Conservation (phyloP, 2,329 filamentous ascomycete species). For the Colletotrichum sansevieriae region DNA sequence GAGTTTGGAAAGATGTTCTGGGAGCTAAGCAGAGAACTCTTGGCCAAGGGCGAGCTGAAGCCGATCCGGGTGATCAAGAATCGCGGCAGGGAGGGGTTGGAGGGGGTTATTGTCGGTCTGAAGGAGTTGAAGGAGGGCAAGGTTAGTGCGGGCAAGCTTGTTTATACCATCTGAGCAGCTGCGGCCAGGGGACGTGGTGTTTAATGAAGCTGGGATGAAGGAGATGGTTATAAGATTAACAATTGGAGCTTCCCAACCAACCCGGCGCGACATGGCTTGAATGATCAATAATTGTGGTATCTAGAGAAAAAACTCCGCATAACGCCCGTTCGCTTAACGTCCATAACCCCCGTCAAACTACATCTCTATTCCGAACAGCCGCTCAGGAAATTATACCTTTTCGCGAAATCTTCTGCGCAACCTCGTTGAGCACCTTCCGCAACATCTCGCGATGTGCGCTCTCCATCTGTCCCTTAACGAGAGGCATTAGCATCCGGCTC, state of each 20-base stretch:
- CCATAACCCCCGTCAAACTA: no score
- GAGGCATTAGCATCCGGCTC: conserved; percentile 53
- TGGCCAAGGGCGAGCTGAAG: conserved; percentile 53
- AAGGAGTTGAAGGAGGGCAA: conserved; percentile 50
- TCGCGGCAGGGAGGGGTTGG: conserved; percentile 48
- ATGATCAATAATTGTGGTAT: conserved; percentile 30
- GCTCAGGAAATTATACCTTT: conserved; percentile 6
- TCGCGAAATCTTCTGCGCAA: conserved; percentile 43
- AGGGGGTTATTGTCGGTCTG: conserved; percentile 51
- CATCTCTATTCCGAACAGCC: background rate
- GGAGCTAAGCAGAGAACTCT: conserved; percentile 48
- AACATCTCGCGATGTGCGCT: conserved; percentile 49
- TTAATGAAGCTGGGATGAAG: background rate
- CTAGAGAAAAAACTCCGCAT: conserved; percentile 14
- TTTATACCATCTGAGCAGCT: conserved; percentile 50
- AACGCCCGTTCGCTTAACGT: background rate
- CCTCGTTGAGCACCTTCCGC: conserved; percentile 49
- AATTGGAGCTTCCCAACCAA: background rate
- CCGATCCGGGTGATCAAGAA: conserved; percentile 48
- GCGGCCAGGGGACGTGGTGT: background rate
- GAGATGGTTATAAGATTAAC: background rate
- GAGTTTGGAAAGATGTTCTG: conserved; percentile 52
- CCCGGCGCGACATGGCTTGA: background rate
- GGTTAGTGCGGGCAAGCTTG: conserved; percentile 58
- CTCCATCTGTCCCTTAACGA: conserved; percentile 49